phyloP scores from a whole-genome alignment of 2,329 filamentous ascomycete genomes.

The Fusarium beomiforme region DNA sequence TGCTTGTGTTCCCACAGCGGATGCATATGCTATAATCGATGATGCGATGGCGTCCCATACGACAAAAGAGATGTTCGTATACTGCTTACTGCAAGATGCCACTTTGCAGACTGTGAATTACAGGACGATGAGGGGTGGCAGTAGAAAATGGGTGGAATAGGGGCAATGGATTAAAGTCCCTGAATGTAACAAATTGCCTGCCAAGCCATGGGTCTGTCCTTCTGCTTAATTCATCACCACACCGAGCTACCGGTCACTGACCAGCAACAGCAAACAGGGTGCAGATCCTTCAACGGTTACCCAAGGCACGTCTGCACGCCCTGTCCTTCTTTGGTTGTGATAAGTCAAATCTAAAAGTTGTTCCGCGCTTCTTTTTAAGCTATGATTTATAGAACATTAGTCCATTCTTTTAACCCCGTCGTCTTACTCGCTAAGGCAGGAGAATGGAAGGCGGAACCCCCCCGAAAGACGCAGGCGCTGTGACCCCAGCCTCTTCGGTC shows the following conservation, averaged over 20 bases:
- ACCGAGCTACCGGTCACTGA: conserved; percentile 9
- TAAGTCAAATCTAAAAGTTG: conserved; percentile 10
- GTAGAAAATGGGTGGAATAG: conserved; percentile 33
- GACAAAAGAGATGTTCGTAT: conserved; percentile 1
- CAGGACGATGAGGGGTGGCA: conserved; percentile 18
- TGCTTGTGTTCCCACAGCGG: conserved; percentile 28
- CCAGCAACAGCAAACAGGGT: conserved; percentile 8
- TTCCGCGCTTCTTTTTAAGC: conserved; percentile 27
- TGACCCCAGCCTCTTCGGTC: conserved; percentile 24
- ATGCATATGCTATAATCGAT: conserved; percentile 1
- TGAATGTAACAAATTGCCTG: conserved; percentile 28
- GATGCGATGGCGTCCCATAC: conserved; percentile 15
- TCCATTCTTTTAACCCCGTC: conserved; percentile 8
- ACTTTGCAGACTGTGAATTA: background rate
- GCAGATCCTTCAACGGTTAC: conserved; percentile 18
- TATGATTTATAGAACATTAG: conserved; percentile 24
- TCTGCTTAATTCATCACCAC: conserved; percentile 19
- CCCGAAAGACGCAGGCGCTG: conserved; percentile 19
- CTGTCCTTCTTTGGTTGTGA: conserved; percentile 1
- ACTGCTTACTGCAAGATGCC: background rate
- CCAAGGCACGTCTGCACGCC: conserved; percentile 7
- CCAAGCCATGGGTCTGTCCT: conserved; percentile 23
- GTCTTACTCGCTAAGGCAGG: conserved; percentile 20
- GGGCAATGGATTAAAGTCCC: conserved; percentile 29
- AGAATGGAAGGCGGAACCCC: conserved; percentile 23